These are phyloP conservation scores for Blastocrithidia nonstop DNA, from an alignment of 208 protist species.

Conservation along the genomic window DNA sequence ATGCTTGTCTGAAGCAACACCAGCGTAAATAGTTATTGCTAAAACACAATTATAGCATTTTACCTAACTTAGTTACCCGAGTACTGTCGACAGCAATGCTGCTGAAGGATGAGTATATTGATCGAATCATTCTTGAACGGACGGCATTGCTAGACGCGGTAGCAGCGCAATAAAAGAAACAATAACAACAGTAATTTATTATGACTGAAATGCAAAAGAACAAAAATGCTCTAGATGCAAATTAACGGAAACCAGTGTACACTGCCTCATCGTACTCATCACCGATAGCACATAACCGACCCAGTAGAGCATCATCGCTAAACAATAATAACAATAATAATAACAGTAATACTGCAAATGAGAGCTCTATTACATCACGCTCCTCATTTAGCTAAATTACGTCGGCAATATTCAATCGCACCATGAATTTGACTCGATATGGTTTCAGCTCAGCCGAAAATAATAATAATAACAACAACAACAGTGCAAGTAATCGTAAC, in stretches of 20 bases:
- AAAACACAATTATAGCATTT: too few species aligned
- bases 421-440: too few species aligned
- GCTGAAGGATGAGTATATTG: conserved; percentile 80
- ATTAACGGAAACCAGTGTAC: too few species aligned
- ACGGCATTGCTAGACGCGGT: conserved; percentile 6
- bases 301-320: not conserved
- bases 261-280: not conserved
- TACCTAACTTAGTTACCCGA: conserved; percentile 52
- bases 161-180: not conserved
- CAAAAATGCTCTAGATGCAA: too few species aligned
- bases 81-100: conserved; percentile 41
- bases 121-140: conserved; percentile 61
- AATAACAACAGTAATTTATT: not conserved
- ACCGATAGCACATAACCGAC: too few species aligned
- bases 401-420: too few species aligned
- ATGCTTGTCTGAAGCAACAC: too few species aligned
- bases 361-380: too few species aligned
- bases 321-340: not conserved
- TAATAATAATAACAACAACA: not conserved
- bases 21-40: too few species aligned
- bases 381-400: too few species aligned
- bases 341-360: too few species aligned
- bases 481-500: not conserved
- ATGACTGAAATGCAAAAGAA: not conserved
- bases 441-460: too few species aligned